Evolutionary conservation across 2,329 filamentous ascomycete species (phyloP).

Genomic region (Penicillium sp.): DNA sequence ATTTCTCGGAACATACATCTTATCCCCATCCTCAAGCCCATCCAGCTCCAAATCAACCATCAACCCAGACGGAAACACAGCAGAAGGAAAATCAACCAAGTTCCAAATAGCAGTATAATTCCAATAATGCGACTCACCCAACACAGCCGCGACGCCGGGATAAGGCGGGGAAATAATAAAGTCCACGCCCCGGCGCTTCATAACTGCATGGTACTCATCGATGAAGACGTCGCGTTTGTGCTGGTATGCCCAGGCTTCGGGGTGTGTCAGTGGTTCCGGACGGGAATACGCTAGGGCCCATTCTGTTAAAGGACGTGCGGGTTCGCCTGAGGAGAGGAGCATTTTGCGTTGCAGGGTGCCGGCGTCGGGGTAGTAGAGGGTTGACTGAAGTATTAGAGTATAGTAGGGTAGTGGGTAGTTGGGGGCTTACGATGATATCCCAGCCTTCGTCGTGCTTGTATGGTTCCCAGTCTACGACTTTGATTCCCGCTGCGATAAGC

Average conservation of each 20-base stretch:
- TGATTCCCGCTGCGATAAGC: slow-evolving; percentile 44
- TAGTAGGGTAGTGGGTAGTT: too few relatives aligned
- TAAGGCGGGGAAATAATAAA: slow-evolving; percentile 32
- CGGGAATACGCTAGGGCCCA: slow-evolving; percentile 33
- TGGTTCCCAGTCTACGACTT: slow-evolving; percentile 37
- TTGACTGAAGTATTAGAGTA: slow-evolving; percentile 31
- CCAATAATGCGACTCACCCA: slow-evolving; percentile 36
- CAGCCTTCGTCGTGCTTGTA: slow-evolving; percentile 33
- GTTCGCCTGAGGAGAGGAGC: slow-evolving; percentile 41
- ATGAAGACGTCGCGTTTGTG: slow-evolving; percentile 27
- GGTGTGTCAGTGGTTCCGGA: slow-evolving; percentile 21
- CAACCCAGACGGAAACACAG: slow-evolving; percentile 28
- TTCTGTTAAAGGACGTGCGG: slow-evolving; percentile 44
- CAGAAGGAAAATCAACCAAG: slow-evolving; percentile 29
- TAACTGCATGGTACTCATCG: slow-evolving; percentile 31
- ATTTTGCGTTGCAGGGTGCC: slow-evolving; percentile 30
- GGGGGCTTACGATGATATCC: slow-evolving; percentile 31
- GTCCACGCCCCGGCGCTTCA: slow-evolving; percentile 29
- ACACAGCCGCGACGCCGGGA: slow-evolving; percentile 26
- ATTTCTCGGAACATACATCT: slow-evolving; percentile 21
- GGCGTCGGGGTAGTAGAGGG: slow-evolving; percentile 49
- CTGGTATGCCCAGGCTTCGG: slow-evolving; percentile 30
- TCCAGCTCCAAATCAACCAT: slow-evolving; percentile 26
- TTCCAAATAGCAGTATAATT: slow-evolving; percentile 37
- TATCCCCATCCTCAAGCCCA: slow-evolving; percentile 14